Evolutionary conservation across 176 grass and related monocot genomes (phyloP).

Genomic region (Eleusine indica): DNA sequence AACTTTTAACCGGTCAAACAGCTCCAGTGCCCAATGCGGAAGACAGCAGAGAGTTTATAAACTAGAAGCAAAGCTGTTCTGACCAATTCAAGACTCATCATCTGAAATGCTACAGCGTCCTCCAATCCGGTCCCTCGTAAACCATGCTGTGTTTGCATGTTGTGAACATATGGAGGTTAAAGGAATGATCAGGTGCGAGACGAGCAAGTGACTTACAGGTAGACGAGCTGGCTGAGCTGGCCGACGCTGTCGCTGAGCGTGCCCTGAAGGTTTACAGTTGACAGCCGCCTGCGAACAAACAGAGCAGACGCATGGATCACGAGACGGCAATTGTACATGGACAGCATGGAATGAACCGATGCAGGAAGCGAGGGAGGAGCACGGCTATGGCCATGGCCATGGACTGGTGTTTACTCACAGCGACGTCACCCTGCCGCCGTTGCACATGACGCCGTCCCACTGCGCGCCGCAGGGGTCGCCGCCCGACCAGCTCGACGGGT

Average conservation of each 20-base stretch:
- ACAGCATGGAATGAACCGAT: background rate
- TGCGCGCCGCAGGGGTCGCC: conserved; percentile 47
- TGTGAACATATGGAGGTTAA: background rate
- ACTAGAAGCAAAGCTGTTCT: conserved; percentile 15
- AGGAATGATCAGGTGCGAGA: background rate
- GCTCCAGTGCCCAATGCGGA: background rate
- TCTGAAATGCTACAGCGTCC: background rate
- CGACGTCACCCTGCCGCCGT: conserved; percentile 31
- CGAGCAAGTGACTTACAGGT: conserved; percentile 45
- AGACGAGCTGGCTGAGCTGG: conserved; percentile 41
- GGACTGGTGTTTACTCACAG: conserved; percentile 41
- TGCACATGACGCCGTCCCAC: conserved; percentile 57
- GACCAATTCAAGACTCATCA: conserved; percentile 24
- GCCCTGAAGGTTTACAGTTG: conserved; percentile 47
- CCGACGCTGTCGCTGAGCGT: conserved; percentile 47
- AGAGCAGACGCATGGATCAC: background rate
- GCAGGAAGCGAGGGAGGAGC: background rate
- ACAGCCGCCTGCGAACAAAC: conserved; percentile 41
- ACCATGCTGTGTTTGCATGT: background rate
- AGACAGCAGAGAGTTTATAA: conserved; percentile 34
- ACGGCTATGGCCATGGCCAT: background rate
- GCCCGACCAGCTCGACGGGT: conserved; percentile 40
- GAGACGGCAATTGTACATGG: background rate
- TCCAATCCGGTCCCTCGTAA: background rate
- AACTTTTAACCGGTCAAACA: conserved; percentile 28